Conservation (phyloP, 176 grass and related monocot genomes). For the Phoenix roebelenii region DNA sequence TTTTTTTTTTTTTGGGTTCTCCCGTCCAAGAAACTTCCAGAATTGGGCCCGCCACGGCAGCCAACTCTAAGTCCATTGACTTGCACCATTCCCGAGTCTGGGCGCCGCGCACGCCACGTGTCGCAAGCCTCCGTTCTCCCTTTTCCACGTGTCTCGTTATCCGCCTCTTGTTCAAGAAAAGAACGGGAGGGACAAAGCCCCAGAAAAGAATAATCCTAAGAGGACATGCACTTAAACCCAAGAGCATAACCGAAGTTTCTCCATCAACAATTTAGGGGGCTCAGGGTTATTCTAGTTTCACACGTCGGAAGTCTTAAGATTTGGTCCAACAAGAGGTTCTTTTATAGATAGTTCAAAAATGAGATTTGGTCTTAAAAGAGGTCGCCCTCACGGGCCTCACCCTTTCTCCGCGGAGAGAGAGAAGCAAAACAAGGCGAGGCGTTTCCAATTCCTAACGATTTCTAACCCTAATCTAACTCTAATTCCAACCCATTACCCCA, state of each 20-base stretch:
- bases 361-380: too few species aligned
- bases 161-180: background rate
- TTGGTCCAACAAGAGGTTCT: too few species aligned
- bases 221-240: background rate
- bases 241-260: background rate
- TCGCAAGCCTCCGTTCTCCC: background rate
- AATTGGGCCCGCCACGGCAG: too few species aligned
- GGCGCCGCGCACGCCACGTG: background rate
- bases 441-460: background rate
- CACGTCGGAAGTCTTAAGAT: too few species aligned
- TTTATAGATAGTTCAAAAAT: too few species aligned
- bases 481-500: background rate
- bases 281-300: too few species aligned
- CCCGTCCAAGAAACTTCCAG: too few species aligned
- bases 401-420: too few species aligned
- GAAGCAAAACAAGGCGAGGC: too few species aligned
- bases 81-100: background rate
- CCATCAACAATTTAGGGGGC: background rate
- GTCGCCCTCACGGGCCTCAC: too few species aligned
- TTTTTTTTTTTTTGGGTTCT: too few species aligned
- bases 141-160: background rate
- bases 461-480: background rate
- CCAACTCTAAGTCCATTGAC: too few species aligned
- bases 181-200: background rate
- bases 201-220: background rate